Evolutionary conservation across 192 early-diverging fungal genomes (phyloP).

Genomic region (Linnemannia exigua): DNA sequence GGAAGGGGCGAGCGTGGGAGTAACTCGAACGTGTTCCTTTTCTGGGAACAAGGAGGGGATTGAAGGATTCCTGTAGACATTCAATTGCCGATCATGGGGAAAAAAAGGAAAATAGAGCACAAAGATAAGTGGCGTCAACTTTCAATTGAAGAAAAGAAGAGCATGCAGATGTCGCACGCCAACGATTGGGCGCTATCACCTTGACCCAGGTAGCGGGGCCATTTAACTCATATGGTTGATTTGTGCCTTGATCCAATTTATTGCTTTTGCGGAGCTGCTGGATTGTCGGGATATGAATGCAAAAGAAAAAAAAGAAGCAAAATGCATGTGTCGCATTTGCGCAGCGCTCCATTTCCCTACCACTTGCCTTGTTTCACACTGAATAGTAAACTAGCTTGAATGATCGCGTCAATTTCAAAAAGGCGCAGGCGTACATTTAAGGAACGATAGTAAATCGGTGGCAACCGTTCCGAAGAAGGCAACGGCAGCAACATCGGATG

Average conservation of each 20-base stretch:
- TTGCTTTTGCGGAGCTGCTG: not conserved
- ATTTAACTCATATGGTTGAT: too few relatives aligned
- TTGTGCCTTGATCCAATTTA: not conserved
- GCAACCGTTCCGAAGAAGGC: not conserved
- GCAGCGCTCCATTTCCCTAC: not conserved
- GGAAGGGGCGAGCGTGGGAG: not conserved
- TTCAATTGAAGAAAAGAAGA: not conserved
- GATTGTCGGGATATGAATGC: not conserved
- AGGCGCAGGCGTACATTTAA: not conserved
- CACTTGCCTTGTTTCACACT: too few relatives aligned
- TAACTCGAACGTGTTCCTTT: not conserved
- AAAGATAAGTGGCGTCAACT: not conserved
- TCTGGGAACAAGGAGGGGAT: too few relatives aligned
- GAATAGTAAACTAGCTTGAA: not conserved
- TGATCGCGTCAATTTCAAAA: not conserved
- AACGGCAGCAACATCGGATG: not conserved
- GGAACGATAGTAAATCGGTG: not conserved
- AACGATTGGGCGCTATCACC: not conserved
- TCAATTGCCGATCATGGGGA: not conserved
- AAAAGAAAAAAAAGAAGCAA: not conserved
- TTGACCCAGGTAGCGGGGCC: not conserved
- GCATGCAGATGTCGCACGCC: not conserved
- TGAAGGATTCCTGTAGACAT: not conserved
- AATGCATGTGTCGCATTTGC: not conserved
- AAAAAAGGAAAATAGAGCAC: not conserved